These are phyloP conservation scores for Triangularia setosa DNA, from an alignment of 2,329 filamentous ascomycete species.

Conservation along the genomic window DNA sequence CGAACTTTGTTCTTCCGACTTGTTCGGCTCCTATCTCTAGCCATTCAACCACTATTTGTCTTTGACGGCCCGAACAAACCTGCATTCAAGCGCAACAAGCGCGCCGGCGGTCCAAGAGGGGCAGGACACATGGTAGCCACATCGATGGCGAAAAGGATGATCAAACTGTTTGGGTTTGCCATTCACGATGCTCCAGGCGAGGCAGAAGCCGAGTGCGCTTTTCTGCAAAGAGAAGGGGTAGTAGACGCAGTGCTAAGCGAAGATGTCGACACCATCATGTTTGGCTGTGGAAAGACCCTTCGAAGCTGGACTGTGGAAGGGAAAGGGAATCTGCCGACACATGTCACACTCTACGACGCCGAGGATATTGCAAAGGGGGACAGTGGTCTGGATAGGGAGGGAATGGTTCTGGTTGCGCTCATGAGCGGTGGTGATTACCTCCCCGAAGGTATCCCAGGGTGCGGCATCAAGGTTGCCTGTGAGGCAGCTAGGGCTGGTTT, in stretches of 20 bases:
- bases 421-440: conserved; percentile 96
- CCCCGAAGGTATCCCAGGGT: conserved; percentile 80
- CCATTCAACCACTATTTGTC: conserved; percentile 51
- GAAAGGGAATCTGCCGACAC: conserved; percentile 65
- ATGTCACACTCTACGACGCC: conserved; percentile 77
- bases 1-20: conserved; percentile 92
- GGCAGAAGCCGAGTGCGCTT: conserved; percentile 91
- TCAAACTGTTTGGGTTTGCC: conserved; percentile 80
- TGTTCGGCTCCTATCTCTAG: conserved; percentile 48
- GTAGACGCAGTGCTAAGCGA: conserved; percentile 94
- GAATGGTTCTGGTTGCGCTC: conserved; percentile 89
- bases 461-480: conserved; percentile 82
- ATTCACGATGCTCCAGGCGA: conserved; percentile 88
- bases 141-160: conserved; percentile 75
- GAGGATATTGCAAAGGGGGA: conserved; percentile 45
- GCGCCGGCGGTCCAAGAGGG: conserved; percentile 25
- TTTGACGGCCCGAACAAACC: conserved; percentile 53
- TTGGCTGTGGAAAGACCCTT: conserved; percentile 75
- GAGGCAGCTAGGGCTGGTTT: conserved; percentile 88
- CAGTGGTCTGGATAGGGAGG: conserved; percentile 70
- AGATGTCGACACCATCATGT: conserved; percentile 97
- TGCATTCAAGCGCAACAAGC: conserved; percentile 80
- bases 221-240: conserved; percentile 74
- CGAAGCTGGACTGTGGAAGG: conserved; percentile 79
- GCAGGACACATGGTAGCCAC: conserved; percentile 61